Percentiles rank a stretch among this genome's conserved stretches.
Evolutionary conservation across 441 rosid species (phyloP).

Genomic region (Adansonia rubrostipa): DNA sequence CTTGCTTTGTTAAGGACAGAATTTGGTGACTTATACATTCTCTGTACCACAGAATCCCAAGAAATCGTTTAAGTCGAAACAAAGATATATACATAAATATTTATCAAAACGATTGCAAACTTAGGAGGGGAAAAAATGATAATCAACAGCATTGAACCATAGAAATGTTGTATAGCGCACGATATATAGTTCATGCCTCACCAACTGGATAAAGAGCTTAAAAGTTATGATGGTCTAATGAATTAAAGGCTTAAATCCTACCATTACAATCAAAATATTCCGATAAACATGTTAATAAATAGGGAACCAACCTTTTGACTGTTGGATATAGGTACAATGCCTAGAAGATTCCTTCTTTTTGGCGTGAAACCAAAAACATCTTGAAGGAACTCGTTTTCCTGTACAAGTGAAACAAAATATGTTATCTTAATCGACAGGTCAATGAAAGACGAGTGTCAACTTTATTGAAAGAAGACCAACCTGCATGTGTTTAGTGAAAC

Average conservation of each 20-base stretch:
- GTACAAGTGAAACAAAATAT: constrained; percentile 24
- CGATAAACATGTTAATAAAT: neutral
- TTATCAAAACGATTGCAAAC: neutral
- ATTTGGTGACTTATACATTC: constrained; percentile 67
- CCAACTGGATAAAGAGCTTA: neutral
- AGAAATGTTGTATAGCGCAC: neutral
- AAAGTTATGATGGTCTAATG: neutral
- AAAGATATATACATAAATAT: neutral
- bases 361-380: constrained; percentile 77
- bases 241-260: neutral
- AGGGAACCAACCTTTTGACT: constrained; percentile 62
- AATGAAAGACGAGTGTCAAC: neutral
- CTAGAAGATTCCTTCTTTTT: constrained; percentile 48
- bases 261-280: neutral
- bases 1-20: constrained; percentile 81
- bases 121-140: neutral
- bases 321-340: constrained; percentile 47
- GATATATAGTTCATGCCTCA: neutral
- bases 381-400: constrained; percentile 91
- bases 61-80: neutral
- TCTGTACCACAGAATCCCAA: constrained; percentile 43
- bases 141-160: neutral
- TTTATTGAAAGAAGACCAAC: constrained; percentile 44
- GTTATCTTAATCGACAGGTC: constrained; percentile 7
- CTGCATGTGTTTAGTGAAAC: constrained; percentile 96